Evolutionary conservation across 2,329 filamentous ascomycete genomes (phyloP), one percentile per base, ranked within the genome.

Genomic region (Diaporthe nobilis): DNA sequence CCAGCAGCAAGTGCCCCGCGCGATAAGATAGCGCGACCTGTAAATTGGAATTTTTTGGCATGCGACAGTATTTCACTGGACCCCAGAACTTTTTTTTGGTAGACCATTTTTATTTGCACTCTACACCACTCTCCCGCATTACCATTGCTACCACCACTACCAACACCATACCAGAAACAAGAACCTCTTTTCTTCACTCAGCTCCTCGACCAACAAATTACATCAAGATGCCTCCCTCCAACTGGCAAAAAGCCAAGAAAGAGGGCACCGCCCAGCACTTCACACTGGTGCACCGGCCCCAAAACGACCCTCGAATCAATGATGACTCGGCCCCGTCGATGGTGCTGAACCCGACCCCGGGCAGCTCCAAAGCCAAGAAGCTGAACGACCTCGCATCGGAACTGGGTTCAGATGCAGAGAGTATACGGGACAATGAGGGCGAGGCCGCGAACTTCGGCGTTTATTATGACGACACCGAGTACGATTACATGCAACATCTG

Each of bases 401-500:
- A 82, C 92, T 98, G 68, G 94, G 94, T 1, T 87, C 90, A 47
- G 91, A 93, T 44, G 88, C 89, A 31, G 87, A 88, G 57, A 86
- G 86, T 76, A 92, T 98, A 78, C 92, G 96, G 79, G 90, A 91
- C 74, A 98, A 99, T 84, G 97, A 99, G 85, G 97, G 97, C 80
- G 96, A 99, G 86, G 97, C 97, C 12, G 97, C 97, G 79, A 94
- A 94, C 83, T 92, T 98, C 85, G 97, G 97, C 78, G 91, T 99
- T 78, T 99, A 94, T 88, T 99, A 90, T 84, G 97, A 99, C 85
- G 97, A 99, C 85, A 94, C 94, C 78, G 91, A 95, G 82, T 99
- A 99, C 85, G 97, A 99, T 85, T 99, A 99, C 86, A 99, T 99
- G 97, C 97, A 99, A 85, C 97, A 99, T 85, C 88, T 99, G 89